Conservation (phyloP, 2,329 filamentous ascomycete species). For the Didymella keratinophila region DNA sequence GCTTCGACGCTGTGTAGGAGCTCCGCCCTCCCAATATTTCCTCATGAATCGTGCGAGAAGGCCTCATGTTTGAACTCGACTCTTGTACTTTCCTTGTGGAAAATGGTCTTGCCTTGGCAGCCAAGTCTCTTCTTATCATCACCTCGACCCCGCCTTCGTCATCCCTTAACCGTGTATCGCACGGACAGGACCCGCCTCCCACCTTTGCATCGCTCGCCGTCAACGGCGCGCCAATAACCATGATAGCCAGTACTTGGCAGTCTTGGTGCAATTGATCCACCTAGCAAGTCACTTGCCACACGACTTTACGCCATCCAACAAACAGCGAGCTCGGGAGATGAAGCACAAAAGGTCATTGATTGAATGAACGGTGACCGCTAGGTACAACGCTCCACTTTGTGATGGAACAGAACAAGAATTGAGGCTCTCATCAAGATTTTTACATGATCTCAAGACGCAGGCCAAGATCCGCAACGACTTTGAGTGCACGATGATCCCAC, state of each 20-base stretch:
- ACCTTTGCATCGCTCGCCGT: constrained; percentile 8
- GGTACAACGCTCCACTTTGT: no score
- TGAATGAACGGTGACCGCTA: no score
- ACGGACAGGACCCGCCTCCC: constrained; percentile 4
- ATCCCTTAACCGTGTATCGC: constrained; percentile 2
- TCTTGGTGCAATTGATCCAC: constrained; percentile 1
- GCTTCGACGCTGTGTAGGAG: constrained; percentile 24
- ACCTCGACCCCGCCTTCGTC: constrained; percentile 12
- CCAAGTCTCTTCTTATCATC: constrained; percentile 12
- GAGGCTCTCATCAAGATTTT: no score
- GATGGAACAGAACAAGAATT: no score
- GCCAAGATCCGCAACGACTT: constrained; percentile 13
- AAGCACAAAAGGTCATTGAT: no score
- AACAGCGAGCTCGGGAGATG: no score
- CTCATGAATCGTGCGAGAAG: no score
- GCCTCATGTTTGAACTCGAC: no score
- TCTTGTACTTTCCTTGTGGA: no score
- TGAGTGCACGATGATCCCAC: constrained; percentile 5
- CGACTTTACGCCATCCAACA: no score
- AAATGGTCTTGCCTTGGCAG: constrained; percentile 7
- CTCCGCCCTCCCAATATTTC: no score
- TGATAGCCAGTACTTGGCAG: constrained; percentile 7
- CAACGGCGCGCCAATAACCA: constrained; percentile 3
- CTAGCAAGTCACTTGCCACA: no score
- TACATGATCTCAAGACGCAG: not conserved